Evolutionary conservation across 2,329 filamentous ascomycete genomes (phyloP), one percentile per base, ranked within the genome.

Genomic region (Penicillium occitanis): DNA sequence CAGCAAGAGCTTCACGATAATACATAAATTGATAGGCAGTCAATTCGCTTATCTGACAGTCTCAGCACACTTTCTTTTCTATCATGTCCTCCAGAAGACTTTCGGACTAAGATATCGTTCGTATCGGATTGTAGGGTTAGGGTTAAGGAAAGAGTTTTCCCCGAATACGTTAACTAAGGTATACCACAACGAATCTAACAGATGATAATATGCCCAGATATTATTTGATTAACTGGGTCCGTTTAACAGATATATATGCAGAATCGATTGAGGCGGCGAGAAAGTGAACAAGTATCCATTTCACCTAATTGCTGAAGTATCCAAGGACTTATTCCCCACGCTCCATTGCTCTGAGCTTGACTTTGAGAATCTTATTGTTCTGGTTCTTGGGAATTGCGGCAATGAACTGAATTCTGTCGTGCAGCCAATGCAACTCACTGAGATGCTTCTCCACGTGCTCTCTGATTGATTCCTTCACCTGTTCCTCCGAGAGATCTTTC

Each of bases 371-470:
- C 71, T 79, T 79, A 1, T 77, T 77, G n/a, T 73, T 74, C 0
- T 75, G 71, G 65, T 73, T 78, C 72, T 78, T 79, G 3, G 77
- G 77, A 22, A 79, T 77, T 7, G 71, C 72, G 22, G 74, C 70
- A 8, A 78, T 65, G 66, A 77, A 79, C 11, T 75, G 68, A 8
- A 79, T 73, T 1, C 77, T 77, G 28, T 76, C 77, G 35, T 76
- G 68, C 40, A 79, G 66, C 68, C 72, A 69, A 67, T 79, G 79
- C 61, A 77, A 73, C 25, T 68, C 67, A 2, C 76, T 74, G 6
- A 75, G 69, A 30, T 73, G 70, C 10, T 67, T 66, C 59, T 72
- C 70, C 3, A 77, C 72, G 58, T 72, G 72, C n/a, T 71, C 70
- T 61, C 71, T 67, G 51, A 82, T 77, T 37, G 75, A 61, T 59